Base-by-base conservation (phyloP, 2,329 filamentous ascomycete genomes). In the Zymoseptoria crescenta region DNA sequence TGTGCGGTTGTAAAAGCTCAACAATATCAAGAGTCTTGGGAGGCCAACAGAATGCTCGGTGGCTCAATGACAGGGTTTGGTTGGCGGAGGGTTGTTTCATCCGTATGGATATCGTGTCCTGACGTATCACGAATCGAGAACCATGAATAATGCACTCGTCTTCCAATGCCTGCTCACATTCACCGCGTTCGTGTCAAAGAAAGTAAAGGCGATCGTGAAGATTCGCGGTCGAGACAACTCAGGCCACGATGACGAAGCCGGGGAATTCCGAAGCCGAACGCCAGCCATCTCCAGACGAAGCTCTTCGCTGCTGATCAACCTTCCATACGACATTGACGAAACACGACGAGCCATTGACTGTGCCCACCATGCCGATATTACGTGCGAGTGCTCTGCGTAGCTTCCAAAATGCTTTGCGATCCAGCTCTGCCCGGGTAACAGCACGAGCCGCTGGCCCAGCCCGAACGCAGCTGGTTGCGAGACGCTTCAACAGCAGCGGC, bases 401-500 rank as follows among this genome's bases (percentile, higher is more conserved):
- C 63, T 54, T 66, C 49, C 63, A 65, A 30, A 59, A 59, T 16
- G 50, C 61, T 52, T 56, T 65, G 29, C 57, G 64, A 61, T 56
- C 57, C 56, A 59, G 53, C 57, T 54, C 60, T 35, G 61, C 61
- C 19, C 59, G 63, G 54, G 62, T 56, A 7, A 59, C 59, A 54
- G 54, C 60, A 52, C 61, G 64, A 58, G 60, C 60, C 19, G 59
- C 58, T n/a, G 55, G 57, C n/a, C 61, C 63, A 48, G 59, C 56
- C 24, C 59, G 64, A 59, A 64, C 67, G 58, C 66, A 66, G 55
- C 58, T 69, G 20, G 64, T 65, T 45, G 64, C 66, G 53, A 65
- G 62, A 59, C 65, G 67, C 59, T 69, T 63, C 51, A 62, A 66
- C 52, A 67, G 65, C 65, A 67, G 66, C 64, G 65, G 66, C 52